phyloP scores from a whole-genome alignment of 192 early-diverging fungal genomes.

The Coemansia asiatica region DNA sequence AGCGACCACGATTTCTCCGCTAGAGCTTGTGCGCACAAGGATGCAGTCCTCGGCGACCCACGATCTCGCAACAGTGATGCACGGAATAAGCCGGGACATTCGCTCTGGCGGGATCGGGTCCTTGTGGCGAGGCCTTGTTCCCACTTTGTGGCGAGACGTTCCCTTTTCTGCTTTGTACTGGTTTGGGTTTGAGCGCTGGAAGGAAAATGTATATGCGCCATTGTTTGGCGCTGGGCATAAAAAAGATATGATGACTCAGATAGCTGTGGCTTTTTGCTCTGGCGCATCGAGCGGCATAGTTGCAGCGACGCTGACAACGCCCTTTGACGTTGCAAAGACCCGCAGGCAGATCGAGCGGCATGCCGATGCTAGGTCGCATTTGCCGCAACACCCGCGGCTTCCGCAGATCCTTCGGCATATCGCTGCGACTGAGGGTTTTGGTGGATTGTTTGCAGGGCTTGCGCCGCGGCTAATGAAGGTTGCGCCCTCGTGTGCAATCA shows the following conservation, averaged over 20 bases:
- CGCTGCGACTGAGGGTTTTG: slow-evolving; percentile 32
- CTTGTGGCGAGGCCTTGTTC: slow-evolving; percentile 83
- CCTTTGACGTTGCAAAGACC: slow-evolving; percentile 97
- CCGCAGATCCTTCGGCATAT: slow-evolving; percentile 39
- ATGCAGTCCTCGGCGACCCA: slow-evolving; percentile 75
- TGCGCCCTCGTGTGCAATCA: slow-evolving; percentile 90
- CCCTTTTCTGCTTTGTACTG: slow-evolving; percentile 97
- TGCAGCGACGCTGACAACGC: slow-evolving; percentile 85
- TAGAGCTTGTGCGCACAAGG: slow-evolving; percentile 89
- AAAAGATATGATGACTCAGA: slow-evolving; percentile 43
- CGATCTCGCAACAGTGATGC: slow-evolving; percentile 62
- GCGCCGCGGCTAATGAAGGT: slow-evolving; percentile 83
- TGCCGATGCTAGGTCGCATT: slow-evolving; percentile 18
- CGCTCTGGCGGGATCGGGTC: slow-evolving; percentile 59
- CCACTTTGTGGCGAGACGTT: slow-evolving; percentile 92
- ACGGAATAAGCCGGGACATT: slow-evolving; percentile 64
- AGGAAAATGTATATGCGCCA: slow-evolving; percentile 43
- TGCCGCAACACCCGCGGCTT: slow-evolving; percentile 21
- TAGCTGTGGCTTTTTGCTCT: slow-evolving; percentile 71
- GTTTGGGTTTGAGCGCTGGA: slow-evolving; percentile 84
- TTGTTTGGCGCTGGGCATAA: slow-evolving; percentile 17
- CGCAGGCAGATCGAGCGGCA: slow-evolving; percentile 70
- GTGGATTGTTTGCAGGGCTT: slow-evolving; percentile 55
- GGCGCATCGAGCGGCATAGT: slow-evolving; percentile 87
- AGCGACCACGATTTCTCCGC: slow-evolving; percentile 78